Conservation (phyloP, 1,284 basidiomycete species). For the Tilletia caries region DNA sequence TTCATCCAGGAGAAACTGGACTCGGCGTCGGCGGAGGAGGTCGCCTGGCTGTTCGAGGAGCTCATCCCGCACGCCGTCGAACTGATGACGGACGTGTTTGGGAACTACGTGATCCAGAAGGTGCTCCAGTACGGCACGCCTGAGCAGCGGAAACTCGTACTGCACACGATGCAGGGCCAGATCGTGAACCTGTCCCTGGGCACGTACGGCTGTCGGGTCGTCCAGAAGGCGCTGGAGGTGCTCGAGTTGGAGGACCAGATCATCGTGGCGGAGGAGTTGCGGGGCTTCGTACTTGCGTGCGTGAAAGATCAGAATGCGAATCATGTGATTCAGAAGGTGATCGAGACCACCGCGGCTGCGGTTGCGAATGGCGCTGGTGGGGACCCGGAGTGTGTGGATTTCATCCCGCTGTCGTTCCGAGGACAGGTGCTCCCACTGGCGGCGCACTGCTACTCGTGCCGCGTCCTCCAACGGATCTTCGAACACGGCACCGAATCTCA, state of each 20-base stretch:
- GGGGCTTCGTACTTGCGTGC: conserved; percentile 1
- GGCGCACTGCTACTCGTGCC: conserved; percentile 88
- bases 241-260: conserved; percentile 26
- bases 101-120: conserved; percentile 93
- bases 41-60: conserved; percentile 74
- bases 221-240: conserved; percentile 63
- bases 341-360: too few relatives aligned
- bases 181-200: conserved; percentile 67
- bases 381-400: conserved; percentile 72
- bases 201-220: conserved; percentile 81
- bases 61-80: conserved; percentile 76
- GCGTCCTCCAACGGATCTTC: conserved; percentile 88
- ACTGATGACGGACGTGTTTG: conserved; percentile 90
- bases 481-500: conserved; percentile 64
- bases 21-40: conserved; percentile 65
- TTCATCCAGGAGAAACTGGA: conserved; percentile 53
- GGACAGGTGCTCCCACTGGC: conserved; percentile 80
- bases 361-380: too few relatives aligned
- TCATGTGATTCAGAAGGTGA: conserved; percentile 65
- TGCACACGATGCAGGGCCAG: conserved; percentile 73
- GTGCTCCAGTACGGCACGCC: conserved; percentile 84
- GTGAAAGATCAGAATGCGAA: conserved; percentile 57
- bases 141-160: conserved; percentile 64
- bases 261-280: conserved; percentile 62
- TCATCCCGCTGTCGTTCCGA: conserved; percentile 70